A percentile compares a stretch with the other conserved stretches of the same genome.
phyloP scores from a whole-genome alignment of 345 rosid genomes.

The Anacardium occidentale region DNA sequence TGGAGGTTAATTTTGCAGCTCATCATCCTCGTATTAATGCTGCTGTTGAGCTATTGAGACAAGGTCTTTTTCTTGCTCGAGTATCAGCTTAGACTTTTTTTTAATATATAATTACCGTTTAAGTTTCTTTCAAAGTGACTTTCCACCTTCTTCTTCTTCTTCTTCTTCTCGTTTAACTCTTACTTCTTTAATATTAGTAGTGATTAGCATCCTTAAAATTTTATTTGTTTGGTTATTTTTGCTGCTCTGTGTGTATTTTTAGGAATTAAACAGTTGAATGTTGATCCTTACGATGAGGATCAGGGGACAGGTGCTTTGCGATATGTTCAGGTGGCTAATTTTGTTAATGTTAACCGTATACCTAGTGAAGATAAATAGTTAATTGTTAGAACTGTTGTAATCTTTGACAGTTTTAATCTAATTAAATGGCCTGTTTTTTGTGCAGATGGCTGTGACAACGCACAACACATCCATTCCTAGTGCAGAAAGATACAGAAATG shows the following conservation, averaged over 20 bases:
- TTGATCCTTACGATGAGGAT: slow-evolving; percentile 83
- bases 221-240: background rate
- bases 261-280: slow-evolving; percentile 67
- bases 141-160: background rate
- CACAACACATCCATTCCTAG: slow-evolving; percentile 75
- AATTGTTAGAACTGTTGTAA: background rate
- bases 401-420: slow-evolving; percentile 7
- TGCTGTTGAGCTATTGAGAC: slow-evolving; percentile 72
- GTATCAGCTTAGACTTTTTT: background rate
- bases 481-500: slow-evolving; percentile 75
- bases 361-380: background rate
- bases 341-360: background rate
- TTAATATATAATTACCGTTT: no score
- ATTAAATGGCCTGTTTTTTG: slow-evolving; percentile 24
- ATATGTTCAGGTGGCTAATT: slow-evolving; percentile 74
- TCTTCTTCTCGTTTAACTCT: background rate
- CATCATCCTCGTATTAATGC: slow-evolving; percentile 91
- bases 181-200: background rate
- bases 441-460: slow-evolving; percentile 93
- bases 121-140: background rate
- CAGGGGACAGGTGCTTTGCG: slow-evolving; percentile 77
- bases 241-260: slow-evolving; percentile 2
- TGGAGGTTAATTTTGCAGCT: slow-evolving; percentile 47
- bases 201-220: background rate
- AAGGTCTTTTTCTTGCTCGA: slow-evolving; percentile 39